Evolutionary conservation across 2,329 filamentous ascomycete genomes (phyloP), one percentile per base, ranked within the genome.

Genomic region (Trichoderma sp.): DNA sequence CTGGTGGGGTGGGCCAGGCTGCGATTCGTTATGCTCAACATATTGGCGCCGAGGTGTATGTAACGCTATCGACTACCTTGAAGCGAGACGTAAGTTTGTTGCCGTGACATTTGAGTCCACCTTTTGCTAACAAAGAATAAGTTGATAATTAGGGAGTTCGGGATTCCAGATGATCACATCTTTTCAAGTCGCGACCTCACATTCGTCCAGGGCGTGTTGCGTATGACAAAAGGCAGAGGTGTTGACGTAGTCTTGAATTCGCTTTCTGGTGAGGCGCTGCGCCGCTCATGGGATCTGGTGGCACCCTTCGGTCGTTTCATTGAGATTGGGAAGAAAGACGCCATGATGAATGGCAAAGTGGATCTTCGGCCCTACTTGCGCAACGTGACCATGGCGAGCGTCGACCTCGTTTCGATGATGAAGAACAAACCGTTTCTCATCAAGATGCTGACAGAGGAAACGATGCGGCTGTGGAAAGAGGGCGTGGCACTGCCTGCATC

Each of bases 401-500:
- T 37, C 35, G 35, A 37, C 13, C 35, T 37, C 8, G 8, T 10
- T 13, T 8, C 35, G 8, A 37, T 37, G 8, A 37, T 37, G 8
- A 13, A 37, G 2, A 37, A 13, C 35, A 37, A 37, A 13, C 8
- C 8, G 13, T 37, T 13, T 10, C 13, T 37, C 8, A 13, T 13
- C 8, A 37, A 13, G 35, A 8, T 8, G 8, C 35, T 37, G 8
- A 8, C 13, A 8, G 8, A 37, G 35, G 35, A 37, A 37, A 13
- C 13, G 8, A 31, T 19, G 4, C 49, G 57, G 16, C 65, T 74
- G 24, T 35, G 69, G n/a, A 57, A 27, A 21, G 10, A 29, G 7
- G 58, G 65, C 5, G 60, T 53, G 6, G 60, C 74, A 21, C 24
- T 24, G 5, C 63, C 52, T 14, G 64, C 69, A 29, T 27, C 40